Conservation (phyloP, 2,329 filamentous ascomycete genomes). For the Exophiala alcalophila region DNA sequence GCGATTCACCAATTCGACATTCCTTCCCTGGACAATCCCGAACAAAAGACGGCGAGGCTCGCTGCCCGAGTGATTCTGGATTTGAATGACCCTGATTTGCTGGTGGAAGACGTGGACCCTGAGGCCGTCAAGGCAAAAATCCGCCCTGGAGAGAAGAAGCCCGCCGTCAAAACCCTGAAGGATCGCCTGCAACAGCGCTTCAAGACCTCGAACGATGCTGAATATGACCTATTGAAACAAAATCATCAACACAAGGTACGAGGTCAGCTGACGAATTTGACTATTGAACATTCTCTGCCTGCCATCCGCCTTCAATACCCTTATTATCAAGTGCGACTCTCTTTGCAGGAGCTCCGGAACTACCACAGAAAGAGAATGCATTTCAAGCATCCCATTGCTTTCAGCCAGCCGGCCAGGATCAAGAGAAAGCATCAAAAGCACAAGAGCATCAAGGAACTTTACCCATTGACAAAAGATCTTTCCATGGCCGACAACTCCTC, state of each 20-base stretch:
- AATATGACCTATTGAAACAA: conserved; percentile 92
- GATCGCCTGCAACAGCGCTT: conserved; percentile 72
- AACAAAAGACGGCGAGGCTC: conserved; percentile 66
- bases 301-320: conserved; percentile 90
- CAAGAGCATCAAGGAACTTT: conserved; percentile 74
- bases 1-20: conserved; percentile 59
- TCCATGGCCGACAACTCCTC: conserved; percentile 86
- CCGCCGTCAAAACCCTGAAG: conserved; percentile 58
- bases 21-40: conserved; percentile 77
- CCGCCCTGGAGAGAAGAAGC: conserved; percentile 36
- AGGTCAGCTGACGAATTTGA: conserved; percentile 83
- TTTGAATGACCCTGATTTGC: conserved; percentile 79
- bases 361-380: conserved; percentile 80
- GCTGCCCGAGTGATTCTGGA: conserved; percentile 80
- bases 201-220: conserved; percentile 94
- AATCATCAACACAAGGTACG: conserved; percentile 96
- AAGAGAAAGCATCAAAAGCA: conserved; percentile 83
- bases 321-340: conserved; percentile 86
- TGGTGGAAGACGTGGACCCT: conserved; percentile 73
- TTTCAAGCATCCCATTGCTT: conserved; percentile 65
- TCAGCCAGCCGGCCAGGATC: conserved; percentile 65
- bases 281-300: conserved; percentile 92
- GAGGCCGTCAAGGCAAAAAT: conserved; percentile 55
- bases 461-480: conserved; percentile 74
- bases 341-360: conserved; percentile 67